Evolutionary conservation across 371 early-diverging fungal species (phyloP).

Genomic region (Rhizomucor miehei): DNA sequence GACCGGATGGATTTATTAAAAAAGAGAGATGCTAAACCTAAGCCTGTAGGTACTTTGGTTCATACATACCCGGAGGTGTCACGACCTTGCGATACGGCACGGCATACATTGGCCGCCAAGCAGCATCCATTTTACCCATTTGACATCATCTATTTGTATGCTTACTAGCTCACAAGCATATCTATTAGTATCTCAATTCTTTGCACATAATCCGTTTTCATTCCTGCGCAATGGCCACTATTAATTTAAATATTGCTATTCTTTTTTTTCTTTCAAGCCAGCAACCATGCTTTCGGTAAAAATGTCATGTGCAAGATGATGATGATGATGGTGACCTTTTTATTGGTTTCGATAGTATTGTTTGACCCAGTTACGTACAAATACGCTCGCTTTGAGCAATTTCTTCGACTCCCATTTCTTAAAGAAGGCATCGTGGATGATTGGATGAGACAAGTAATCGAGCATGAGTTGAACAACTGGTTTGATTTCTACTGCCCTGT

Average conservation of each 20-base stretch:
- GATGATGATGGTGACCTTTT: too few species aligned
- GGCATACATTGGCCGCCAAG: conserved; percentile 45
- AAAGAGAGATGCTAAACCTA: too few species aligned
- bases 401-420: conserved; percentile 77
- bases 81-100: conserved; percentile 47
- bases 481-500: conserved; percentile 63
- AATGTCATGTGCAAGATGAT: too few species aligned
- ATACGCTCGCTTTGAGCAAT: conserved; percentile 75
- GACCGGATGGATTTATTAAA: not conserved
- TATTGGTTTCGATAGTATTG: conserved; percentile 21
- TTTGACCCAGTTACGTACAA: conserved; percentile 62
- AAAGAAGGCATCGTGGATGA: conserved; percentile 65
- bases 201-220: too few species aligned
- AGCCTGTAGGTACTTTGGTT: conserved; percentile 44
- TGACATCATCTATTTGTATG: conserved; percentile 22
- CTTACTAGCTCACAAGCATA: too few species aligned
- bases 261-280: too few species aligned
- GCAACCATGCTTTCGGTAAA: too few species aligned
- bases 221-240: too few species aligned
- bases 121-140: conserved; percentile 42
- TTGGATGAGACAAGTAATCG: conserved; percentile 56
- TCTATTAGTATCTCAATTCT: too few species aligned
- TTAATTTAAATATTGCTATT: too few species aligned
- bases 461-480: conserved; percentile 64
- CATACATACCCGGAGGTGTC: conserved; percentile 53